Evolutionary conservation across 2,329 filamentous ascomycete species (phyloP), one percentile per base, ranked within the genome.

Genomic region (Bipolaris oryzae): DNA sequence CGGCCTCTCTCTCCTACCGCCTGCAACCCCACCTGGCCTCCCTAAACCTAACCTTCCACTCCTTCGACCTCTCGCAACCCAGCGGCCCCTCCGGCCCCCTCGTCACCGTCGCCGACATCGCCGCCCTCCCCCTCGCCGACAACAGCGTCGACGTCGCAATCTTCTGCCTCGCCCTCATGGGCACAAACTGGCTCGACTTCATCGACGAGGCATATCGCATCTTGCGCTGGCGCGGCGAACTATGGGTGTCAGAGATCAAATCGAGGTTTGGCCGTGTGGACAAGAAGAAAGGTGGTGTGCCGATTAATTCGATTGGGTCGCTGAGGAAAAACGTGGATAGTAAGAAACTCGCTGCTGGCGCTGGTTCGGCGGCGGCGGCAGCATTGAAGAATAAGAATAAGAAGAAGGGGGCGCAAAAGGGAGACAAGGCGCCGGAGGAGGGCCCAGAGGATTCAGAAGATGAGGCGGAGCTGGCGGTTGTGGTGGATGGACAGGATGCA

Each of bases 171-270:
- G 95, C 94, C 47, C 85, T 99, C 57, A 99, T 99, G 95, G 95
- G 95, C 72, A 99, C 95, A 53, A 99, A 99, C 79, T 99, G 95
- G 94, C 85, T 96, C 50, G 88, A 92, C 68, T 98, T 99, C 75
- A 85, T 99, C 69, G 95, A 98, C 78, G 95, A 99, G 79, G 94
- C 94, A 13, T 96, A 92, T 81, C 88, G 95, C 51, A 84, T 98
- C 49, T 84, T 99, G 60, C 89, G 92, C 72, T 93, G 92, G 85
- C 94, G 95, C 72, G 95, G 95, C 65, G 95, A 99, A 81, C 87
- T 96, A 51, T 99, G 95, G 95, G 86, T 99, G 49, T 91, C 92
- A 45, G 95, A 99, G 79, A 97, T 99, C 78, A 98, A 98, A 80
- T 91, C 87, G 63, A 89, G 95, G 31, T 98, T 99, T 73, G 88